Conservation (phyloP, 306 rosid species). For the Vigna mungo region DNA sequence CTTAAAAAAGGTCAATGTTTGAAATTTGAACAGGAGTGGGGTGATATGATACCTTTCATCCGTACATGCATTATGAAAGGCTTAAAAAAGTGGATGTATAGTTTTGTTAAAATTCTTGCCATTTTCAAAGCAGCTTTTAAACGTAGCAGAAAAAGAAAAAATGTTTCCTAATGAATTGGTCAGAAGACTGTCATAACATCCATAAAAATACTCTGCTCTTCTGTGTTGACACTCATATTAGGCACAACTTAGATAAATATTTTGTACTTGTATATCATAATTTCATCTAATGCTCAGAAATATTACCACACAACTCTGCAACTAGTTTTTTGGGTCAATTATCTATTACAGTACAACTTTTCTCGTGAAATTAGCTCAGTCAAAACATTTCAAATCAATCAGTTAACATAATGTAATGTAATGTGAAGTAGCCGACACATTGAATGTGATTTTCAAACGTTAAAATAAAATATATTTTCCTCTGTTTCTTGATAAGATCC, state of each 20-base stretch:
- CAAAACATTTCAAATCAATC: no score
- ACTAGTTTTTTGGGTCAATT: not conserved
- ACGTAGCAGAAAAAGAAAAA: not conserved
- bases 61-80: not conserved
- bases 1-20: slow-evolving; percentile 14
- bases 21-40: not conserved
- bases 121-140: not conserved
- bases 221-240: slow-evolving; percentile 2
- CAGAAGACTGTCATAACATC: not conserved
- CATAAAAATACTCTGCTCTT: slow-evolving; percentile 2
- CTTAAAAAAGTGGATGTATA: not conserved
- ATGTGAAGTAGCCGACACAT: no score
- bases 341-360: not conserved
- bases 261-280: not conserved
- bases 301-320: not conserved
- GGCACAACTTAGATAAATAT: not conserved
- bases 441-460: no score
- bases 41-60: slow-evolving; percentile 17
- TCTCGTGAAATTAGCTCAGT: no score
- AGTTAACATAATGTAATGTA: no score
- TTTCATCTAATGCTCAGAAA: slow-evolving; percentile 15
- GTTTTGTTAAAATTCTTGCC: not conserved
- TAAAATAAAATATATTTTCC: no score
- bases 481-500: no score
- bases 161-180: not conserved